Evolutionary conservation across 805 yeast species (phyloP), one percentile per base, ranked within the genome.

Genomic region (Wickerhamiella australiensis): DNA sequence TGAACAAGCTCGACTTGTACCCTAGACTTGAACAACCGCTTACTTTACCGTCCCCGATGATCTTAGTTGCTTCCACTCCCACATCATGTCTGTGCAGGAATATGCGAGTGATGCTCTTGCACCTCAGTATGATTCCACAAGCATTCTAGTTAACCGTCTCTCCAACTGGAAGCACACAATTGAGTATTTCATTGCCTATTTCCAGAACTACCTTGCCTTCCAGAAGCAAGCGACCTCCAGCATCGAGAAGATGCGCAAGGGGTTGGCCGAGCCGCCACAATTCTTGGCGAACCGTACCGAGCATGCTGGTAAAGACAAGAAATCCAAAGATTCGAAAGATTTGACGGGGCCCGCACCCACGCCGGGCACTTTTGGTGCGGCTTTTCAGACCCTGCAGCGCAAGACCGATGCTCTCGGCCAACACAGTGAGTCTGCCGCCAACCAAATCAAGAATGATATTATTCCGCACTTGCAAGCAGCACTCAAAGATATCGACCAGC

Each of bases 381-480:
- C 64, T 8, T 65, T 67, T 54, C 50, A 52, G 22, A 51, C 55
- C n/a, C 50, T 68, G 47, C 58, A 67, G 13, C 50, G 52, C 25
- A 53, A 55, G 47, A 54, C 62, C 27, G 73, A 70, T 25, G 53
- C 51, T 9, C 55, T 68, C 9, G 54, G 61, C 50, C 59, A 58
- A 35, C 61, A 65, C 38, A 62, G 72, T 8, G 54, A 52, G 5
- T 69, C 68, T 40, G 60, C 68, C 21, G 75, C 71, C 51, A 54
- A 53, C 22, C 54, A 65, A 31, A 57, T 74, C 52, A 65, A 62
- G 55, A 46, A 58, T 12, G 26, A 50, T 4, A 62, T 72, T 12
- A 44, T 69, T 7, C 77, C 77, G 4, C 69, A 66, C 46, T 59
- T 75, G 50, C 70, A 68, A 43, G 62, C 65, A 18, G 59, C 70